A percentile compares a stretch with the other conserved stretches of the same genome.
Evolutionary conservation across 2,329 filamentous ascomycete species (phyloP).

Genomic region (Ophiostoma sp.): DNA sequence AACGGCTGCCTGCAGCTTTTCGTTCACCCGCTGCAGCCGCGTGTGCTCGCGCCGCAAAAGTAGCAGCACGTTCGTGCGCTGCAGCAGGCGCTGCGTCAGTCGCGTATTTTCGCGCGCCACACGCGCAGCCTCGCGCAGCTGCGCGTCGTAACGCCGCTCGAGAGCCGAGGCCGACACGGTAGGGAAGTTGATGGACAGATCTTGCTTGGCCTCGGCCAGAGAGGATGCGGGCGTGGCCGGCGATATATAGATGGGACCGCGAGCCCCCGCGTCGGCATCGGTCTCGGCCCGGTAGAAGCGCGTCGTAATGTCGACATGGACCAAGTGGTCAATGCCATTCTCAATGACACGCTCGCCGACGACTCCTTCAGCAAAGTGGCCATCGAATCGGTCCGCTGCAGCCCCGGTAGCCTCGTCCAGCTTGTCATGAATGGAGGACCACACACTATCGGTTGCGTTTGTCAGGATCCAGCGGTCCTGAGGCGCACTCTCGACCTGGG

Average conservation of each 20-base stretch:
- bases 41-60: conserved; percentile 20
- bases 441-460: conserved; percentile 51
- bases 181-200: no score
- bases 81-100: conserved; percentile 16
- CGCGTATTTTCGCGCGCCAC: conserved; percentile 19
- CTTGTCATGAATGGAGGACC: conserved; percentile 41
- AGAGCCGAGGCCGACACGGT: conserved; percentile 34
- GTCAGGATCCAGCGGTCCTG: conserved; percentile 45
- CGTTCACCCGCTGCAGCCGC: conserved; percentile 22
- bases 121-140: conserved; percentile 21
- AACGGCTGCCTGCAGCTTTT: conserved; percentile 15
- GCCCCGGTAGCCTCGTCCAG: conserved; percentile 41
- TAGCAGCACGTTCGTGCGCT: conserved; percentile 13
- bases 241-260: background rate
- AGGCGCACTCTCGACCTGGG: background rate
- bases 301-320: conserved; percentile 46
- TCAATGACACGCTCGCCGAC: conserved; percentile 39
- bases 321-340: conserved; percentile 37
- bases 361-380: conserved; percentile 37
- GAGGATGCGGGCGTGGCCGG: conserved; percentile 27
- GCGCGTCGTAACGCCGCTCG: conserved; percentile 30
- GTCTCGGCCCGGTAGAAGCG: conserved; percentile 46
- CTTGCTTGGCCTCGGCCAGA: conserved; percentile 30
- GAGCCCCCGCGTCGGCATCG: background rate
- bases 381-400: conserved; percentile 23